phyloP scores from a whole-genome alignment of 495 filamentous ascomycete genomes.

The Aspergillus haitiensis region DNA sequence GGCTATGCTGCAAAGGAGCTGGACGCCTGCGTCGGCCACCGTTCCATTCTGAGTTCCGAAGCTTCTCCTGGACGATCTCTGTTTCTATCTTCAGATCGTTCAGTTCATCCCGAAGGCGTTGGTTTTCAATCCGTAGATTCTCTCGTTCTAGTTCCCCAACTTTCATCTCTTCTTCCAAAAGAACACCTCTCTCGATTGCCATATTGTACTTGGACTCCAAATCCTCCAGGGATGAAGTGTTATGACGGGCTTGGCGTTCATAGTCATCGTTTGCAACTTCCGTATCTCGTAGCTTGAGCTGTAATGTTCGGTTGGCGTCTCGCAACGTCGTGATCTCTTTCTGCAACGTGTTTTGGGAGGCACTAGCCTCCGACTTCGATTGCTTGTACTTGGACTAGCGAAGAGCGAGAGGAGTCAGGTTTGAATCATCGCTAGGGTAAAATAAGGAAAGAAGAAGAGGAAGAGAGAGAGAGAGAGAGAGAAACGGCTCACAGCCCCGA shows the following conservation, averaged over 20 bases:
- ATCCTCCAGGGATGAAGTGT: conserved; percentile 91
- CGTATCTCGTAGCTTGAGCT: conserved; percentile 84
- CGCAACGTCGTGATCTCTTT: conserved; percentile 93
- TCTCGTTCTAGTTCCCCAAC: conserved; percentile 89
- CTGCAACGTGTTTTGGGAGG: conserved; percentile 81
- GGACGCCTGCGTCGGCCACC: conserved; percentile 55
- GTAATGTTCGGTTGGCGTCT: conserved; percentile 76
- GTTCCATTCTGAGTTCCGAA: conserved; percentile 64
- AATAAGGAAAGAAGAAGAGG: conserved; percentile 2
- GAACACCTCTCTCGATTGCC: conserved; percentile 84
- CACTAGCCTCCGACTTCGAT: conserved; percentile 79
- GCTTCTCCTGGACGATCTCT: conserved; percentile 90
- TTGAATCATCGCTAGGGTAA: conserved; percentile 3
- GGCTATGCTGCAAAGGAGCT: conserved; percentile 46
- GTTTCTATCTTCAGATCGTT: conserved; percentile 91
- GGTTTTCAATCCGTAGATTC: conserved; percentile 78
- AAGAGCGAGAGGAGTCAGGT: conserved; percentile 10
- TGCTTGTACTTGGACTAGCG: conserved; percentile 91
- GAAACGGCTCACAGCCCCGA: background rate
- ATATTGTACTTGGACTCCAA: conserved; percentile 96
- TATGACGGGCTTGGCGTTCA: conserved; percentile 91
- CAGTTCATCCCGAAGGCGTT: conserved; percentile 84
- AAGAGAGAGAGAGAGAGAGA: background rate
- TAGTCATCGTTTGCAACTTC: conserved; percentile 98
- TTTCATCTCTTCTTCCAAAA: conserved; percentile 93